Evolutionary conservation across 495 filamentous ascomycete species (phyloP).

Genomic region (Tuber calosporum): DNA sequence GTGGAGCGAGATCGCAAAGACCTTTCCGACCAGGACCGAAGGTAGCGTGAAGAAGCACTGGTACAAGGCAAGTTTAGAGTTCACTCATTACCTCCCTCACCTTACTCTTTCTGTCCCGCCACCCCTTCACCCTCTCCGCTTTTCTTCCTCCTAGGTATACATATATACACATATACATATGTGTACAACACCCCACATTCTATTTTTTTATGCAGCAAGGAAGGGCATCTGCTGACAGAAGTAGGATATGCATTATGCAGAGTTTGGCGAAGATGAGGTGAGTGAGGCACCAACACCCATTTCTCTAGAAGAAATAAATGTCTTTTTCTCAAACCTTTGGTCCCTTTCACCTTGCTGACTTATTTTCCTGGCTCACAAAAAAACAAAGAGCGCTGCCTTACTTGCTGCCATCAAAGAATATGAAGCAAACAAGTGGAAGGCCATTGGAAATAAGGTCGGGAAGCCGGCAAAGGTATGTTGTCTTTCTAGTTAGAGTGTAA

Average conservation of each 20-base stretch:
- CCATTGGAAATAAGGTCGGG: constrained; percentile 88
- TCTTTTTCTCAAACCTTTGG: constrained; percentile 9
- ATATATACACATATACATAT: constrained; percentile 12
- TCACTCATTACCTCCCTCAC: not conserved
- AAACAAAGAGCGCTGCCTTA: constrained; percentile 65
- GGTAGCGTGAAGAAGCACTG: constrained; percentile 99
- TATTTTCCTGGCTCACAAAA: constrained; percentile 6
- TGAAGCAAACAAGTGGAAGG: constrained; percentile 96
- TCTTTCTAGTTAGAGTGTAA: constrained; percentile 3
- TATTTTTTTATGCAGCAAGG: not conserved
- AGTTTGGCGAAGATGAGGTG: constrained; percentile 98
- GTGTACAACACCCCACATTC: not conserved
- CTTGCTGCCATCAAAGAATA: constrained; percentile 96
- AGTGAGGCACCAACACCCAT: constrained; percentile 39
- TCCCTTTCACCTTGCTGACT: constrained; percentile 33
- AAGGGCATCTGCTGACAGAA: constrained; percentile 10
- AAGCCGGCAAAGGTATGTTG: constrained; percentile 85
- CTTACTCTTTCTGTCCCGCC: not conserved
- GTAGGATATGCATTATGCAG: constrained; percentile 97
- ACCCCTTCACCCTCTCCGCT: not conserved
- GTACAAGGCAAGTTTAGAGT: constrained; percentile 70
- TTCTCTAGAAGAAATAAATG: constrained; percentile 18
- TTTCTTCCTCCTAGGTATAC: constrained; percentile 4
- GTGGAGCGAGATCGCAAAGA: constrained; percentile 98
- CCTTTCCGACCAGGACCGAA: constrained; percentile 86